Evolutionary conservation across 306 rosid genomes (phyloP).

Genomic region (Cucurbita ficifolia): DNA sequence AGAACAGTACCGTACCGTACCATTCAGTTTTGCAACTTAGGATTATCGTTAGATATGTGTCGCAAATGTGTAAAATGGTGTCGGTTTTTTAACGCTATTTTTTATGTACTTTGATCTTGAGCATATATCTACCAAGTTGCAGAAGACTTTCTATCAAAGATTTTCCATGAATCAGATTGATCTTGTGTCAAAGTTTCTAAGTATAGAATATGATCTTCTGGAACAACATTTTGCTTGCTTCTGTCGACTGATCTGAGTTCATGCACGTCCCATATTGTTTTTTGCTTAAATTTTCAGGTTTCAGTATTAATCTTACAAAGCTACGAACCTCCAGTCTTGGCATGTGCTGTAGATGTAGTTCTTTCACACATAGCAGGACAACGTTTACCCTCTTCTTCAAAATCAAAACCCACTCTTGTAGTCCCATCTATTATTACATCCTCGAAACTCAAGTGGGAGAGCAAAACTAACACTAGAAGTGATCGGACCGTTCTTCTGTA

Average conservation of each 20-base stretch:
- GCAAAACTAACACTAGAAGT: conserved; percentile 18
- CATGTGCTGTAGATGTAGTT: conserved; percentile 60
- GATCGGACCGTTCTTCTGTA: conserved; percentile 21
- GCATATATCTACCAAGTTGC: background rate
- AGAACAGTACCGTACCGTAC: background rate
- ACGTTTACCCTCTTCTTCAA: conserved; percentile 21
- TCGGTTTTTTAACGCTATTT: too few relatives aligned
- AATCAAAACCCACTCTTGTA: conserved; percentile 29
- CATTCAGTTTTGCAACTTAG: background rate
- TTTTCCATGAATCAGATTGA: background rate
- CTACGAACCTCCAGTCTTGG: conserved; percentile 56
- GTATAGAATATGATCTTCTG: background rate
- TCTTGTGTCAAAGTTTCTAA: background rate
- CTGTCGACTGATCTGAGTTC: background rate
- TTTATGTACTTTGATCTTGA: too few relatives aligned
- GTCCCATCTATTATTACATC: conserved; percentile 42
- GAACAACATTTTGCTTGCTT: background rate
- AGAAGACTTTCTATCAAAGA: background rate
- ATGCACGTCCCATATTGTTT: background rate
- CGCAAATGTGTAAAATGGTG: background rate
- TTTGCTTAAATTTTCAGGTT: conserved; percentile 28
- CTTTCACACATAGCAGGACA: conserved; percentile 30
- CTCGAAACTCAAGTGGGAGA: conserved; percentile 45
- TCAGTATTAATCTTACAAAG: conserved; percentile 47
- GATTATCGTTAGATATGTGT: background rate